A percentile compares a stretch with the other conserved stretches of the same genome.
These are phyloP conservation scores for Hericium erinaceus DNA, from an alignment of 768 basidiomycete species.

Conservation along the genomic window DNA sequence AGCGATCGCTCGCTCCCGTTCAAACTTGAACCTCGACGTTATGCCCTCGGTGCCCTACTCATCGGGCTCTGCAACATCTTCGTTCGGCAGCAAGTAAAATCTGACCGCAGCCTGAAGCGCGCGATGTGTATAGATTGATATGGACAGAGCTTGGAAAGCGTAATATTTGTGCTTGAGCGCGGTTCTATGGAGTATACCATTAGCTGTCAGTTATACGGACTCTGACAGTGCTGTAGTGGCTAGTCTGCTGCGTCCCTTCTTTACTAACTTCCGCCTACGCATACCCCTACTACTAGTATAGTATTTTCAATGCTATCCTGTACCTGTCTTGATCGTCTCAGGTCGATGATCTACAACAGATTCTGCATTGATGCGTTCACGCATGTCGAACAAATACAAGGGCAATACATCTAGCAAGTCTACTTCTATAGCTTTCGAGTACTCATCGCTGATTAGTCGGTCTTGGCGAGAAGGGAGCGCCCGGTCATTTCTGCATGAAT, in stretches of 20 bases:
- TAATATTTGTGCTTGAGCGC: too few species aligned
- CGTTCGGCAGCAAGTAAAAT: background rate
- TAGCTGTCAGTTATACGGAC: background rate
- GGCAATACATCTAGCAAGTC: background rate
- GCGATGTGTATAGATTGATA: too few species aligned
- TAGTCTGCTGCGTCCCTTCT: background rate
- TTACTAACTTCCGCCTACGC: too few species aligned
- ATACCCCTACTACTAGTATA: too few species aligned
- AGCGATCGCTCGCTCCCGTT: constrained; percentile 46
- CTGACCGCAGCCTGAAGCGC: background rate
- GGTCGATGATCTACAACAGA: too few species aligned
- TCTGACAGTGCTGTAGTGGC: background rate
- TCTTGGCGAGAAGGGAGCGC: constrained; percentile 36
- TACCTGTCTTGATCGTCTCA: too few species aligned
- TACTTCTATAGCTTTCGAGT: background rate
- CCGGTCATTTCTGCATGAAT: constrained; percentile 39
- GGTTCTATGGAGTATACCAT: too few species aligned
- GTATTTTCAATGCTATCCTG: too few species aligned
- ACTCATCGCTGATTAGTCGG: background rate
- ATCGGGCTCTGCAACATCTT: background rate
- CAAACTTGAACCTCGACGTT: constrained; percentile 35
- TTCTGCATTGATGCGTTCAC: too few species aligned
- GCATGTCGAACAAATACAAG: background rate
- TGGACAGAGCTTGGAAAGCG: too few species aligned
- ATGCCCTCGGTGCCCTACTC: constrained; percentile 22